Percentiles rank a stretch among this genome's conserved stretches.
phyloP scores from a whole-genome alignment of 2,329 filamentous ascomycete genomes.

The Trichophyton mentagrophytes region DNA sequence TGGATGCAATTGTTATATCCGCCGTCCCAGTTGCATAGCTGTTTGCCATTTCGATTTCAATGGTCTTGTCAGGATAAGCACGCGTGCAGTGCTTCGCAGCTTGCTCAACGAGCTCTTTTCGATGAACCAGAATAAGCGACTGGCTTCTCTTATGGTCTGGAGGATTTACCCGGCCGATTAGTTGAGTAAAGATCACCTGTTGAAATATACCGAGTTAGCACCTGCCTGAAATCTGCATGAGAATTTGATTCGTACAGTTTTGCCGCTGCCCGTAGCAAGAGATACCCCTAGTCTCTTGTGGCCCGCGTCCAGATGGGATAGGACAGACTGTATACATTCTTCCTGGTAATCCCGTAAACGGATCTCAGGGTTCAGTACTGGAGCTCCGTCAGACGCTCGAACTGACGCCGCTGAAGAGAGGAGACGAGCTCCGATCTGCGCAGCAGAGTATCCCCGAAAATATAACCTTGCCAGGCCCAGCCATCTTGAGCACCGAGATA shows the following conservation, averaged over 20 bases:
- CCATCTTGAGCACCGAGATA: constrained; percentile 20
- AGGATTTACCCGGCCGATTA: constrained; percentile 64
- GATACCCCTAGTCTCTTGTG: constrained; percentile 74
- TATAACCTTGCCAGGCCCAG: neutral
- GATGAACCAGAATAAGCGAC: constrained; percentile 83
- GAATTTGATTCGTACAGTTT: constrained; percentile 50
- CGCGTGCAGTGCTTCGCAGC: constrained; percentile 70
- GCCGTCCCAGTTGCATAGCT: constrained; percentile 63
- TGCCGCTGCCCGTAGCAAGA: constrained; percentile 75
- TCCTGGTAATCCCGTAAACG: constrained; percentile 74
- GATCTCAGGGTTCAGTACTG: constrained; percentile 28
- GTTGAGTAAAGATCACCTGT: constrained; percentile 87
- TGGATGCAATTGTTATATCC: constrained; percentile 87
- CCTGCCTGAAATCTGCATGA: neutral
- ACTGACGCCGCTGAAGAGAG: constrained; percentile 7
- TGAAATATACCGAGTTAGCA: neutral
- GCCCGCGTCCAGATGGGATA: constrained; percentile 54
- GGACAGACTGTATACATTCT: constrained; percentile 75
- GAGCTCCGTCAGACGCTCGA: constrained; percentile 7
- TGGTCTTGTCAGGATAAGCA: constrained; percentile 64
- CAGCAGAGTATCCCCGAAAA: neutral
- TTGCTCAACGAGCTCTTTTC: constrained; percentile 87
- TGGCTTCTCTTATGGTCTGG: constrained; percentile 49
- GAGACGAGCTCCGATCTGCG: constrained; percentile 18
- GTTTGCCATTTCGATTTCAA: constrained; percentile 87